Percentiles rank a stretch among this genome's conserved stretches.
phyloP scores from a whole-genome alignment of 164 flowering plant genomes.

The Stephania cephalantha region DNA sequence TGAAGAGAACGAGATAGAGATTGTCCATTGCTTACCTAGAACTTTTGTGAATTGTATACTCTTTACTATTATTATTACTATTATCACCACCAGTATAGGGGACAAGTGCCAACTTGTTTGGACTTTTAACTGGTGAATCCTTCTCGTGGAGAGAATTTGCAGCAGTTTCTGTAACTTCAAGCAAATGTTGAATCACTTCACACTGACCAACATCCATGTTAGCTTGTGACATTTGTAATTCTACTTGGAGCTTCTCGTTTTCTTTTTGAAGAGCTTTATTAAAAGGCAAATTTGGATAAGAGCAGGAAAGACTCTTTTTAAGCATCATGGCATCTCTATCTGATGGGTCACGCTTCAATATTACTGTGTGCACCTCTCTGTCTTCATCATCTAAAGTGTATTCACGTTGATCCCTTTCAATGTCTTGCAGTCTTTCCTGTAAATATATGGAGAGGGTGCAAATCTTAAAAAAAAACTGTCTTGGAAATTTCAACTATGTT shows the following conservation, averaged over 20 bases:
- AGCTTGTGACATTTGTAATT: conserved; percentile 74
- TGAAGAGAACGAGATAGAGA: background rate
- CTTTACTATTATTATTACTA: conserved; percentile 33
- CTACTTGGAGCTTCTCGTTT: conserved; percentile 78
- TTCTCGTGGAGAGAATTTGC: conserved; percentile 40
- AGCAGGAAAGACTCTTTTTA: conserved; percentile 81
- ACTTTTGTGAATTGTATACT: conserved; percentile 26
- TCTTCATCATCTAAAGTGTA: conserved; percentile 94
- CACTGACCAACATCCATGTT: conserved; percentile 64
- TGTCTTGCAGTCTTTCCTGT: conserved; percentile 80
- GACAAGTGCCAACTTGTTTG: conserved; percentile 46
- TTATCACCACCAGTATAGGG: conserved; percentile 25
- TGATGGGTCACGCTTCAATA: conserved; percentile 59
- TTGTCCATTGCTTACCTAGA: conserved; percentile 18
- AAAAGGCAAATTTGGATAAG: conserved; percentile 70
- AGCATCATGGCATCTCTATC: conserved; percentile 43
- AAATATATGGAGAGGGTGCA: conserved; percentile 3
- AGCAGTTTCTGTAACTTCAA: conserved; percentile 68
- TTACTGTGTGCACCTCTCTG: conserved; percentile 55
- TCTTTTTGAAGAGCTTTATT: conserved; percentile 66
- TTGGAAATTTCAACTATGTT: background rate
- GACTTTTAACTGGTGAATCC: conserved; percentile 29
- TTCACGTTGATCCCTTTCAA: conserved; percentile 82
- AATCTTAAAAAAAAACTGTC: background rate
- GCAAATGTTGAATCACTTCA: conserved; percentile 72